phyloP scores from a whole-genome alignment of 2,329 filamentous ascomycete species.

The Leptographium radiaticola region DNA sequence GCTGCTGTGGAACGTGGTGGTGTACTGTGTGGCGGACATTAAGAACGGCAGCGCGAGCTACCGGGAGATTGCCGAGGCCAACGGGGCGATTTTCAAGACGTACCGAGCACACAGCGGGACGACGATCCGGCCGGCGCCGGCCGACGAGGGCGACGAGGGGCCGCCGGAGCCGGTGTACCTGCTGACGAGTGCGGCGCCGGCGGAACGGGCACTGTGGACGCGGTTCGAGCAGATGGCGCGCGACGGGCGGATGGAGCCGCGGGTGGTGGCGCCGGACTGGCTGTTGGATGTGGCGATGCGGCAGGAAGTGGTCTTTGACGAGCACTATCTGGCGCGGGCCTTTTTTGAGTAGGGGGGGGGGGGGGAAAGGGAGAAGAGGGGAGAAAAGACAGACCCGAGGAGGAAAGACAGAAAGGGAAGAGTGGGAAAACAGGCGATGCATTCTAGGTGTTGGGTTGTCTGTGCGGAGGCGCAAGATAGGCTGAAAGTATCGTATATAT shows the following conservation, averaged over 20 bases:
- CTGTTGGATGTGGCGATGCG: conserved; percentile 79
- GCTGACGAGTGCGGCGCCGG: conserved; percentile 52
- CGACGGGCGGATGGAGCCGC: conserved; percentile 64
- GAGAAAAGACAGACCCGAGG: not conserved
- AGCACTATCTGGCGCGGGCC: conserved; percentile 39
- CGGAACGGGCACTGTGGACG: conserved; percentile 64
- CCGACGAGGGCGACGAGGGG: conserved; percentile 26
- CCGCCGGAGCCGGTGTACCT: conserved; percentile 68
- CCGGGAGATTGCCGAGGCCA: conserved; percentile 73
- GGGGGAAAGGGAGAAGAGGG: not conserved
- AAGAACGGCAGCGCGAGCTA: conserved; percentile 74
- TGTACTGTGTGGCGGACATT: conserved; percentile 76
- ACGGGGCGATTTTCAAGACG: conserved; percentile 69
- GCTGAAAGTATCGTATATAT: too few relatives aligned
- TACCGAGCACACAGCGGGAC: conserved; percentile 64
- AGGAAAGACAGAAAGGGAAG: too few relatives aligned
- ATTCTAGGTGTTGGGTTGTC: too few relatives aligned
- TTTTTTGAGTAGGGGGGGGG: conserved; percentile 7
- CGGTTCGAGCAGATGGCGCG: conserved; percentile 69
- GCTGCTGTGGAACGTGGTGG: conserved; percentile 60
- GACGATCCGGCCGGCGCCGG: conserved; percentile 50
- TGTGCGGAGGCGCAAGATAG: too few relatives aligned
- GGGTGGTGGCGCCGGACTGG: conserved; percentile 81
- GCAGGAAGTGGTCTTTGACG: conserved; percentile 60
- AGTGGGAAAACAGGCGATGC: too few relatives aligned